Percentiles rank a stretch among this genome's conserved stretches.
Conservation (phyloP, 306 rosid genomes). For the Dicorynia guianensis region DNA sequence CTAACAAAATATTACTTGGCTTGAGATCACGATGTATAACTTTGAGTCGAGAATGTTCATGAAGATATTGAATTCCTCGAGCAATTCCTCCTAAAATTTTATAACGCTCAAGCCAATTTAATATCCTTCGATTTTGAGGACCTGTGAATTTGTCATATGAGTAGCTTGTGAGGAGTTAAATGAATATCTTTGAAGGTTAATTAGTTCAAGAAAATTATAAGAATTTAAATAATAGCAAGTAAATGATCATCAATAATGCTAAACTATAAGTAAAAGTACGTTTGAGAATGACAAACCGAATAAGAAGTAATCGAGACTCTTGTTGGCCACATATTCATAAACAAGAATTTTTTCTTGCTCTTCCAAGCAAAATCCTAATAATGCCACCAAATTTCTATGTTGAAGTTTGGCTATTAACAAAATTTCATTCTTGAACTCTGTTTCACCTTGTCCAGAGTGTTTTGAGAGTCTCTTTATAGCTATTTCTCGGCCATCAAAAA, state of each 20-base stretch:
- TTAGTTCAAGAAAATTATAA: too few relatives aligned
- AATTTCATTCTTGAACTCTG: too few relatives aligned
- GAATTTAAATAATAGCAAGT: too few relatives aligned
- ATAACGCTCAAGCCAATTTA: constrained; percentile 45
- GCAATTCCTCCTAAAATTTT: constrained; percentile 34
- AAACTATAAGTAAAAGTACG: too few relatives aligned
- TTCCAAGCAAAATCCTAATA: too few relatives aligned
- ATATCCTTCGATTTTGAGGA: neutral
- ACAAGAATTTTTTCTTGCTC: too few relatives aligned
- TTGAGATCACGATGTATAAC: constrained; percentile 54
- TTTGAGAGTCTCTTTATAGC: constrained; percentile 45
- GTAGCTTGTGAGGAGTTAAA: neutral
- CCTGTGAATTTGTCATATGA: constrained; percentile 7
- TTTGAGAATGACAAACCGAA: constrained; percentile 35
- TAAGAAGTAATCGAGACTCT: constrained; percentile 9
- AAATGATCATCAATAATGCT: too few relatives aligned
- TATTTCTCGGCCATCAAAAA: constrained; percentile 46
- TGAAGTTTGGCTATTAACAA: too few relatives aligned
- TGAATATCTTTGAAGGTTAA: neutral
- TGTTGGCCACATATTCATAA: too few relatives aligned
- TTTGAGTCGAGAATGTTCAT: constrained; percentile 41
- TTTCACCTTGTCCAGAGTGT: too few relatives aligned
- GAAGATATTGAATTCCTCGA: too few relatives aligned
- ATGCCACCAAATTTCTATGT: too few relatives aligned
- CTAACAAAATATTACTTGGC: constrained; percentile 49